Evolutionary conservation across 352 stramenopile species (phyloP), one percentile per base, ranked within the genome.

Genomic region (Halophytophthora polymorphica): DNA sequence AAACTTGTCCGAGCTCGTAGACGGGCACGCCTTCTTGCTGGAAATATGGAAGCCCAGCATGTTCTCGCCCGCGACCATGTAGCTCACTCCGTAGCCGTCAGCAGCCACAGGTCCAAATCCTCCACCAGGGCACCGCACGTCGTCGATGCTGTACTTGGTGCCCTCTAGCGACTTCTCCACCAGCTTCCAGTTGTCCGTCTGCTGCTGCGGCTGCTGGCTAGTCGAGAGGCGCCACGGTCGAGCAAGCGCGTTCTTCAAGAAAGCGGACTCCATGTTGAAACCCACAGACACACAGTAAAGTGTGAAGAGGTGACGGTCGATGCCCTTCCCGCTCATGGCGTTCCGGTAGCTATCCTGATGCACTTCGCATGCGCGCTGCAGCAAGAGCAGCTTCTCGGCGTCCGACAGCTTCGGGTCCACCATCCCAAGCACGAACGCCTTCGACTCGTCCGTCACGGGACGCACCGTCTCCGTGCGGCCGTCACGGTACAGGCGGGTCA

Each of bases 271-370:
- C 40, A 88, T 80, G 31, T 79, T 71, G 45, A 96, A 91, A 21
- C 85, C 86, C 15, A 93, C 88, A 2, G 86, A 95, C 39, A 88
- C 82, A 40, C 80, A 91, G 67, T 96, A 96, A 6, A 99, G 73
- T 28, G 94, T 97, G 58, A 99, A 96, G 29, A 99, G 77, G 60
- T 98, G 95, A 15, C 95, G 84, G 60, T 99, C 96, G 19, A 99
- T 84, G 33, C 96, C 95, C 67, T 95, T 67, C 53, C 95, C 83
- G 31, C 77, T 89, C 83, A 95, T 93, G 25, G 91, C 93, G 37
- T 74, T 83, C 12, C 86, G 73, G 58, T 97, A 97, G 19, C 93
- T 96, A 42, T 96, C 77, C 18, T 96, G 83, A 70, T 99, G 96
- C 23, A 87, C 69, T 17, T 77, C 62, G 23, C 90, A 96, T 12